A percentile compares a stretch with the other conserved stretches of the same genome.
phyloP scores from a whole-genome alignment of 2,329 filamentous ascomycete genomes.

The Alternaria incomplexa region DNA sequence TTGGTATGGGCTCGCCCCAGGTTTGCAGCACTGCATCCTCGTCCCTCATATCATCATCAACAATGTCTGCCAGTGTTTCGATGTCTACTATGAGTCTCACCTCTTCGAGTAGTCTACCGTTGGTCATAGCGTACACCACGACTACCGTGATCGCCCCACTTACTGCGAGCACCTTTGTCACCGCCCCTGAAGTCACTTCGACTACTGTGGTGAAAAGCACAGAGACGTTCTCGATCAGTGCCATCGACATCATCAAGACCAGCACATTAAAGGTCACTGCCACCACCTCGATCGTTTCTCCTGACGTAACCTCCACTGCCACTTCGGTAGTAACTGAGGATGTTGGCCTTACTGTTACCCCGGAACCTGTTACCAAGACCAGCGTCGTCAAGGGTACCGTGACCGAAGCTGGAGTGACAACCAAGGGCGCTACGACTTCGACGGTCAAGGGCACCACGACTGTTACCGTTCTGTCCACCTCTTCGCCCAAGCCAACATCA shows the following conservation, averaged over 20 bases:
- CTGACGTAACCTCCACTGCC: conserved; percentile 28
- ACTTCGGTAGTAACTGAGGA: conserved; percentile 34
- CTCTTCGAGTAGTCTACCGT: conserved; percentile 6
- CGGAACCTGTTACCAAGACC: conserved; percentile 17
- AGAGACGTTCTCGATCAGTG: conserved; percentile 17
- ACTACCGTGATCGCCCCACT: conserved; percentile 23
- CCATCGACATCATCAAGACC: conserved; percentile 14
- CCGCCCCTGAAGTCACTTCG: conserved; percentile 30
- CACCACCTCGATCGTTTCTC: conserved; percentile 34
- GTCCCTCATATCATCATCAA: conserved; percentile 8
- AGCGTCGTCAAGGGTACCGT: conserved; percentile 20
- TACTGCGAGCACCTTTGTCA: conserved; percentile 20
- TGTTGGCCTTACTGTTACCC: conserved; percentile 25
- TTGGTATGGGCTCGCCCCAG: conserved; percentile 39
- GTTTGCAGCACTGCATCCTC: conserved; percentile 28
- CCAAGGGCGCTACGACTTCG: conserved; percentile 21
- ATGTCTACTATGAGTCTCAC: neutral
- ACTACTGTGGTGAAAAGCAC: conserved; percentile 24
- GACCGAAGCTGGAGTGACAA: conserved; percentile 18
- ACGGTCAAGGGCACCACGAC: conserved; percentile 25
- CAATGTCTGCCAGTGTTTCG: neutral
- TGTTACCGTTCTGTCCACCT: conserved; percentile 25
- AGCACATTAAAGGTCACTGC: conserved; percentile 26
- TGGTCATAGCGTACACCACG: conserved; percentile 24
- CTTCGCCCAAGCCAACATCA: conserved; percentile 35